phyloP scores from a whole-genome alignment of 306 rosid genomes.

The Fagus crenata region DNA sequence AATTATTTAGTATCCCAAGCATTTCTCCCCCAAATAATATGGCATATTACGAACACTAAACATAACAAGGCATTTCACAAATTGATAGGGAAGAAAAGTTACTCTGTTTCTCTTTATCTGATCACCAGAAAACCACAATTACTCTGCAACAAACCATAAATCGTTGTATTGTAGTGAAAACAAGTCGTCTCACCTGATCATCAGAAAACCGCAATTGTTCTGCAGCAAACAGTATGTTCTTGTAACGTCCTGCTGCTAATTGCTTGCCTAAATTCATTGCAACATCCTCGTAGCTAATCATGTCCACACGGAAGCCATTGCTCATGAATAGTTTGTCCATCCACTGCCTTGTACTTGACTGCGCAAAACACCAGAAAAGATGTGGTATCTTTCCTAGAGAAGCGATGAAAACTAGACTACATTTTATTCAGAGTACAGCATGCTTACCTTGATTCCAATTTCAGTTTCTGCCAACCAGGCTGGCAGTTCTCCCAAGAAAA shows the following conservation, averaged over 20 bases:
- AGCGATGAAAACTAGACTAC: constrained; percentile 7
- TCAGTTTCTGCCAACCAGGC: constrained; percentile 55
- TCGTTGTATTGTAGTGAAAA: neutral
- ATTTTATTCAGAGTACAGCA: constrained; percentile 7
- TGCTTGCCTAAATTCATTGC: constrained; percentile 51
- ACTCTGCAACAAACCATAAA: neutral
- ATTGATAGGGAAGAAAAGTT: neutral
- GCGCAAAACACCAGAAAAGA: constrained; percentile 24
- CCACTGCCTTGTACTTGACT: constrained; percentile 53
- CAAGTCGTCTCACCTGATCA: constrained; percentile 47
- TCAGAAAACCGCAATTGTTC: constrained; percentile 74
- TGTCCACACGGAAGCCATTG: constrained; percentile 70
- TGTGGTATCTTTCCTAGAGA: constrained; percentile 11
- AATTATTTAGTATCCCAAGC: too few relatives aligned
- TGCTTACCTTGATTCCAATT: constrained; percentile 49
- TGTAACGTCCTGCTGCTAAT: constrained; percentile 36
- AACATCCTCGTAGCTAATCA: constrained; percentile 46
- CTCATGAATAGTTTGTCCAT: constrained; percentile 66
- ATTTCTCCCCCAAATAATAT: too few relatives aligned
- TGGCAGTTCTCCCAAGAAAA: constrained; percentile 69
- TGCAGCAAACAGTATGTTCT: constrained; percentile 57
- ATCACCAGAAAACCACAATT: neutral
- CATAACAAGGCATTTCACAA: neutral
- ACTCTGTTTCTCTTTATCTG: neutral
- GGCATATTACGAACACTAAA: neutral